Base-by-base conservation (phyloP, 805 yeast genomes). In the Nakazawaea ernobii region DNA sequence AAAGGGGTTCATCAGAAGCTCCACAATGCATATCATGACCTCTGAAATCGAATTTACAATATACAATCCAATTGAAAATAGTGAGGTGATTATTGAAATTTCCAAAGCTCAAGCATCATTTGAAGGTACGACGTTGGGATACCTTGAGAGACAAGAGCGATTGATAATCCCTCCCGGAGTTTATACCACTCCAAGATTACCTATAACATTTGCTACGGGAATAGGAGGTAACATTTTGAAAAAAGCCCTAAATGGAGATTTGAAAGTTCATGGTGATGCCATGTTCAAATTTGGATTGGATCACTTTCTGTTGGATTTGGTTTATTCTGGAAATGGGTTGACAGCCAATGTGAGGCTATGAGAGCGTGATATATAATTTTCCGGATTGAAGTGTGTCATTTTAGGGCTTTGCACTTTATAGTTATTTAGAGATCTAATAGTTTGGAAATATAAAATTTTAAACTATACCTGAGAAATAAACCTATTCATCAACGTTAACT, bases 41-140 rank as follows among this genome's bases (percentile, higher is more conserved):
- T 74, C 82, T 1, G 80, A 79, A 40, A 68, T 79, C 5, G 83
- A 79, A 53, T 56, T 81, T 48, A 71, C 73, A 0, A 64, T 80
- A 0, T 77, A 58, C 59, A 81, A 81, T 53, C 87, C 87, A 1
- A 54, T 81, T 1, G 47, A 52, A 4, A 79, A 81, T 54, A 58
- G 68, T n/a, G 73, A 68, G 13, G 60, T 76, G 0, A 54, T 61
- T n/a, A 60, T 77, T 11, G 62, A 62, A 8, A 61, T 81, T 15
- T 49, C 65, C 15, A 67, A 67, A 35, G 83, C 77, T 1, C 68
- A 66, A 44, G 85, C 84, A 0, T 63, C 65, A 1, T 70, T 71
- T 51, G 69, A 75, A 39, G 80, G 70, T 3, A 62, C 67, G 4
- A 60, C 66, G 2, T 57, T 80, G 42, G 85, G 82, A 1, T 68